phyloP scores from a whole-genome alignment of 2,329 filamentous ascomycete species.

The Aurifilum marmelostoma region DNA sequence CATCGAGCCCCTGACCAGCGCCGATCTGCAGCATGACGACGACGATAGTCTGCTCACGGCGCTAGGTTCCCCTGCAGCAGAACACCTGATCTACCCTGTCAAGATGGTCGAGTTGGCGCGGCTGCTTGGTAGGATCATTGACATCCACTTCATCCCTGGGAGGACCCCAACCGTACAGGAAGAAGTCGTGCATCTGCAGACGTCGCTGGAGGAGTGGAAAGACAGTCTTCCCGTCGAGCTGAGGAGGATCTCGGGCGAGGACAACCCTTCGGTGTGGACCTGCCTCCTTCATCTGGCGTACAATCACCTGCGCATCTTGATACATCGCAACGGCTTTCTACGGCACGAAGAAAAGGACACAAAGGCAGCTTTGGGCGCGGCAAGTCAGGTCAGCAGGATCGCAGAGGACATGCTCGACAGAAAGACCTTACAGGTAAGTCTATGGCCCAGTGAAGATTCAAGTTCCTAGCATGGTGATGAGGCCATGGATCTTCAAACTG shows the following conservation, averaged over 20 bases:
- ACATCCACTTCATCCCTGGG: conserved; percentile 43
- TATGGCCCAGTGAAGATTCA: not conserved
- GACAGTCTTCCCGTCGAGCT: conserved; percentile 39
- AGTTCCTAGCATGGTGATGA: not conserved
- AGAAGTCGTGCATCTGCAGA: conserved; percentile 38
- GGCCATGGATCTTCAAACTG: conserved; percentile 18
- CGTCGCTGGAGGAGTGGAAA: conserved; percentile 40
- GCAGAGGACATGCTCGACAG: conserved; percentile 43
- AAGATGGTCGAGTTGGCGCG: conserved; percentile 45
- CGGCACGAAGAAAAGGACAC: conserved; percentile 35
- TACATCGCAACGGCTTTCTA: conserved; percentile 42
- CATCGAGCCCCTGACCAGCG: conserved; percentile 39
- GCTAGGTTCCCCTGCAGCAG: conserved; percentile 38
- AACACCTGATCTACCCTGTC: conserved; percentile 42
- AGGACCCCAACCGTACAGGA: conserved; percentile 35
- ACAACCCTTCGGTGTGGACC: conserved; percentile 41
- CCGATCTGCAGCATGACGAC: conserved; percentile 40
- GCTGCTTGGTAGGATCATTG: conserved; percentile 40
- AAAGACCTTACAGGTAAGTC: conserved; percentile 22
- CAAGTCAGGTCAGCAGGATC: conserved; percentile 42
- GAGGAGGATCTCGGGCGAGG: conserved; percentile 38
- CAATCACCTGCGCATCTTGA: conserved; percentile 43
- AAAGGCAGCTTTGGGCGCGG: conserved; percentile 39
- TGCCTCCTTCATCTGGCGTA: conserved; percentile 44
- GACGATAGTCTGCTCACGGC: conserved; percentile 31